Conservation (phyloP, 2,329 filamentous ascomycete genomes). For the Alternaria viburni region DNA sequence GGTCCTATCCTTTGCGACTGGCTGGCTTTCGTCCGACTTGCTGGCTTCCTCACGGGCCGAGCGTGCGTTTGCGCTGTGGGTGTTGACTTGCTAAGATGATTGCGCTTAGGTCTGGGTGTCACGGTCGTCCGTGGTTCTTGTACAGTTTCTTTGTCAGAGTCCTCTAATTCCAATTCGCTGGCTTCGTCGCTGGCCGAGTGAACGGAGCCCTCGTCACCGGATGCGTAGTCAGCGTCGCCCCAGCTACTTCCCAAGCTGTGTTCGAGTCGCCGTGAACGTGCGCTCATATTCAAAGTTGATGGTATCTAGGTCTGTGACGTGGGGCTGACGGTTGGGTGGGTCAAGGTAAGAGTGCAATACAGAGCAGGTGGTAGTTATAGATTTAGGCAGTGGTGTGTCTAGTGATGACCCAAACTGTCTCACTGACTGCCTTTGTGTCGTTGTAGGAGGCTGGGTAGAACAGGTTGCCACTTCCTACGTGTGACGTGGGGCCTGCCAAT, state of each 20-base stretch:
- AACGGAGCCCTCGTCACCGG: constrained; percentile 34
- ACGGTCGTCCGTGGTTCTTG: constrained; percentile 18
- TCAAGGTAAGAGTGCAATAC: not conserved
- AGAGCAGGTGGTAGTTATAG: not conserved
- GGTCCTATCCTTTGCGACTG: constrained; percentile 18
- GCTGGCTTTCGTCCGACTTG: constrained; percentile 9
- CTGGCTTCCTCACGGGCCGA: constrained; percentile 18
- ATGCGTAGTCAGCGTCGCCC: constrained; percentile 39
- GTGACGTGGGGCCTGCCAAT: constrained; percentile 41
- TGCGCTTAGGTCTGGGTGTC: constrained; percentile 19
- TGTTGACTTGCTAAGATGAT: constrained; percentile 17
- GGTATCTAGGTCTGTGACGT: not conserved
- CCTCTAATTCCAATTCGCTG: constrained; percentile 35
- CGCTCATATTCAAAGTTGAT: constrained; percentile 19
- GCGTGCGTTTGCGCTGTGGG: constrained; percentile 12
- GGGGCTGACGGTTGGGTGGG: not conserved
- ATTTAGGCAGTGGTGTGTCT: not conserved
- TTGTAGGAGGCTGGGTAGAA: constrained; percentile 28
- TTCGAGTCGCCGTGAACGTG: constrained; percentile 22
- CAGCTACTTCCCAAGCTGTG: constrained; percentile 44
- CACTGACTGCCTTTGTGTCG: constrained; percentile 4
- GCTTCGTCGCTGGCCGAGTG: constrained; percentile 31
- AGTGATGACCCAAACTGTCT: not conserved
- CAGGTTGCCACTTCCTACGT: constrained; percentile 28
- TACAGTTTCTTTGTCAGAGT: constrained; percentile 24